Conservation (phyloP, 2,329 filamentous ascomycete species). For the Hypomyces rosellus region DNA sequence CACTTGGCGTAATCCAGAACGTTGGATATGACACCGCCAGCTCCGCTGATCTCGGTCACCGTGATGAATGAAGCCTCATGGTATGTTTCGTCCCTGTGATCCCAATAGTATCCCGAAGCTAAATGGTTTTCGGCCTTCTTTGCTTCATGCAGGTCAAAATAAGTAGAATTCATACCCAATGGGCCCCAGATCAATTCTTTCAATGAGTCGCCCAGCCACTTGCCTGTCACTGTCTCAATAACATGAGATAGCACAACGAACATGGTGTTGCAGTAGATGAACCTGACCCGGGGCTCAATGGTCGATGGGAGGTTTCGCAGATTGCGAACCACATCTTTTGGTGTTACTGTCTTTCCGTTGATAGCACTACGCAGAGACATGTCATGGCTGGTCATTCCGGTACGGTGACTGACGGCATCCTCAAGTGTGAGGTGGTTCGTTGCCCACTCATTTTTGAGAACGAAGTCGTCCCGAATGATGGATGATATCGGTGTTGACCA, state of each 20-base stretch:
- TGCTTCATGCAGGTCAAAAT: too few relatives aligned
- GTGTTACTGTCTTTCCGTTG: conserved; percentile 25
- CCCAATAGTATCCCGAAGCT: conserved; percentile 37
- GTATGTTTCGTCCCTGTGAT: conserved; percentile 20
- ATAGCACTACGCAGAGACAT: conserved; percentile 15
- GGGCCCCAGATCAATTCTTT: conserved; percentile 22
- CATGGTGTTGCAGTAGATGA: conserved; percentile 47
- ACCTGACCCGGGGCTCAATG: conserved; percentile 37
- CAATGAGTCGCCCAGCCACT: conserved; percentile 34
- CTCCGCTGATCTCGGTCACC: conserved; percentile 29
- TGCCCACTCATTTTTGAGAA: conserved; percentile 38
- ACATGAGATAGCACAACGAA: conserved; percentile 39
- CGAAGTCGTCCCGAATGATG: conserved; percentile 47
- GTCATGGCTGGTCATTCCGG: conserved; percentile 42
- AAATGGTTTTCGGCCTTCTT: conserved; percentile 21
- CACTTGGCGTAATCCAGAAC: conserved; percentile 47
- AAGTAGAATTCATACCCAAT: too few relatives aligned
- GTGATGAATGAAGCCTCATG: conserved; percentile 20
- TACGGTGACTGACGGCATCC: conserved; percentile 48
- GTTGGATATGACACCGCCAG: conserved; percentile 38
- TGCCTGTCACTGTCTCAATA: conserved; percentile 36
- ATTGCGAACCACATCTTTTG: conserved; percentile 33
- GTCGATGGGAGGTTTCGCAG: conserved; percentile 40
- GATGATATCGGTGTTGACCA: conserved; percentile 42
- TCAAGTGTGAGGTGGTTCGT: conserved; percentile 47